Evolutionary conservation across 495 filamentous ascomycete species (phyloP), one percentile per base, ranked within the genome.

Genomic region (Tuber magnatum): DNA sequence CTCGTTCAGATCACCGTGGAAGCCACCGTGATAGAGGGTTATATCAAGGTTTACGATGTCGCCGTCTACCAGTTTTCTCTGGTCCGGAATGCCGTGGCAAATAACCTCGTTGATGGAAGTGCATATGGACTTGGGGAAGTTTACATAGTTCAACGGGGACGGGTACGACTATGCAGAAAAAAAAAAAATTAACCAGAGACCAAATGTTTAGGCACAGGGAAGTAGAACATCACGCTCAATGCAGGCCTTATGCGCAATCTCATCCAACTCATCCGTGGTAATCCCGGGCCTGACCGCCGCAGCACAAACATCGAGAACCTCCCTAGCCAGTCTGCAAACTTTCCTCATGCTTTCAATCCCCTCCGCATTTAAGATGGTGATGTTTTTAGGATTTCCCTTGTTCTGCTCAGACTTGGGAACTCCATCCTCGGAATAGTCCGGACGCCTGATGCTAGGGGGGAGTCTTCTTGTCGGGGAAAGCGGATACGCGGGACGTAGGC

Each of bases 111-210:
- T 99, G 75, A 92, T 82, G 3, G 94, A 97, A 1, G 94, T 98
- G 84, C 95, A 99, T 69, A 97, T 90, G 2, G 95, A 99, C 86
- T 99, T 99, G 74, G 95, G 95, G 86, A 97, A 99, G 83, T 93
- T 87, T 86, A 90, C 90, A 84, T 99, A 99, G 86, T 99, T 99
- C 14, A 99, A 85, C 2, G 94, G 93, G 0, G 95, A 99, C 0
- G 95, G 95, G 81, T 99, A 99, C 20, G 94, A 92, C 95, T 98
- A 72, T n/a, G 56, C 28, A 18, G 56, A 32, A 35, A 35, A n/a
- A 9, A 5, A 5, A 14, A 40, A 4, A 40, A n/a, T 72, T 38
- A 38, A 69, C 38, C 32, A 74, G 40, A 46, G 39, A 40, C 69
- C 22, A 24, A 44, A 40, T 22, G 18, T 71, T 71, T 35, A 68